phyloP scores from a whole-genome alignment of 2,329 filamentous ascomycete genomes.

The Lachnellula hyalina region DNA sequence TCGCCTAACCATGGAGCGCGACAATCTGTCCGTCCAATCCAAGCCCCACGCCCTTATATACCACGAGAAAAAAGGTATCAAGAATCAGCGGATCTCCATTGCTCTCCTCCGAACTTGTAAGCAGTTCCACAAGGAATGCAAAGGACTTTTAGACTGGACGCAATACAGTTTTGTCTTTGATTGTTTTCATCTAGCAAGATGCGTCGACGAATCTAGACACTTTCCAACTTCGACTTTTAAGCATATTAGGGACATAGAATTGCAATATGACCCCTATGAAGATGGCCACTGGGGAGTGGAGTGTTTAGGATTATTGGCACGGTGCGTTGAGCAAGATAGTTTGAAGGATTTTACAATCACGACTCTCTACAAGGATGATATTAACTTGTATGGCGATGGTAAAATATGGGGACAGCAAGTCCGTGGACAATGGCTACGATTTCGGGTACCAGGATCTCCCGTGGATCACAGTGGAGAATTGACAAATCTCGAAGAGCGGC shows the following conservation, averaged over 20 bases:
- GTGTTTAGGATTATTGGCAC: not conserved
- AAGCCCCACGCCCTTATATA: not conserved
- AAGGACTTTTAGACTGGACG: not conserved
- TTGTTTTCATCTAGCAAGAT: not conserved
- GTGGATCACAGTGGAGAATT: not conserved
- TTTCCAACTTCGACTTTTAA: not conserved
- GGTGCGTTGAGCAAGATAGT: not conserved
- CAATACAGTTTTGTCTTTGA: not conserved
- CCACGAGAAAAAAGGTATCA: not conserved
- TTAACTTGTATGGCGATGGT: not conserved
- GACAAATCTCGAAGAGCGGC: not conserved
- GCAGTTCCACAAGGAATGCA: not conserved
- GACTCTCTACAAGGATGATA: not conserved
- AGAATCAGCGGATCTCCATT: not conserved
- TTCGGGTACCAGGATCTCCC: not conserved
- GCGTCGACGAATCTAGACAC: not conserved
- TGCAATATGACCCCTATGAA: not conserved
- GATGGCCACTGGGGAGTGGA: not conserved
- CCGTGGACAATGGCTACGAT: not conserved
- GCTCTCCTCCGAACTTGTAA: not conserved
- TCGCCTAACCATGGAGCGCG: not conserved
- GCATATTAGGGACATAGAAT: not conserved
- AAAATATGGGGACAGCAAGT: not conserved
- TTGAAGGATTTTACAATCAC: not conserved
- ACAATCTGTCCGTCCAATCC: not conserved